Evolutionary conservation across 2,329 filamentous ascomycete species (phyloP).

Genomic region (Zasmidium angulare): DNA sequence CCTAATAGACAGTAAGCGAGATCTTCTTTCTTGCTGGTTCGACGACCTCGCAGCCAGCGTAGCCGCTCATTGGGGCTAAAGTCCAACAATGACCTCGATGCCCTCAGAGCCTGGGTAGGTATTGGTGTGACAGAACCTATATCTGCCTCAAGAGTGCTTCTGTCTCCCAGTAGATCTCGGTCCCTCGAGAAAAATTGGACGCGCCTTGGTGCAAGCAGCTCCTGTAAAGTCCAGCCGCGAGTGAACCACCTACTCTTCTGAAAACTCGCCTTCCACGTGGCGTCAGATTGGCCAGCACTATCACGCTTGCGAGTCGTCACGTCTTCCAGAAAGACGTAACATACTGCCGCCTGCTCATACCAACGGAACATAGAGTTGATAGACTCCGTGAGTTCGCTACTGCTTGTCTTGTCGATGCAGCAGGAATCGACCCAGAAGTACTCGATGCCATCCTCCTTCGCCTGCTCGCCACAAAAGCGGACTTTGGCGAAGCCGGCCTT

Average conservation of each 20-base stretch:
- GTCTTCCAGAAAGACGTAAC: slow-evolving; percentile 17
- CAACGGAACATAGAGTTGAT: slow-evolving; percentile 25
- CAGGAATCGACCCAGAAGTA: slow-evolving; percentile 24
- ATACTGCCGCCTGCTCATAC: slow-evolving; percentile 16
- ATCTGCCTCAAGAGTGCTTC: not conserved
- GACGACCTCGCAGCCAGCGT: slow-evolving; percentile 3
- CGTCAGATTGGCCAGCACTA: not conserved
- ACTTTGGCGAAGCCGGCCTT: slow-evolving; percentile 3
- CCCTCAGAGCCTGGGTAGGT: not conserved
- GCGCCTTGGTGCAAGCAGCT: slow-evolving; percentile 6
- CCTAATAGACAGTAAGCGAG: slow-evolving; percentile 17
- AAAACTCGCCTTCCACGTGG: not conserved
- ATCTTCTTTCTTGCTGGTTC: slow-evolving; percentile 13
- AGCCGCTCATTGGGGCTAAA: slow-evolving; percentile 2
- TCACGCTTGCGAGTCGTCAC: slow-evolving; percentile 1
- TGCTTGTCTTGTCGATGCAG: slow-evolving; percentile 24
- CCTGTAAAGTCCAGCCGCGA: slow-evolving; percentile 11
- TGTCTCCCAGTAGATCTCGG: not conserved
- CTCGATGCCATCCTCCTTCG: not conserved
- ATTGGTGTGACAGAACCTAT: slow-evolving; percentile 5
- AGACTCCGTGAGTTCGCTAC: slow-evolving; percentile 20
- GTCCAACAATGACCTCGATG: not conserved
- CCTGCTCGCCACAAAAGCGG: not conserved
- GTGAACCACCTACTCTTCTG: slow-evolving; percentile 5
- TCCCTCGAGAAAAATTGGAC: slow-evolving; percentile 6